Base-by-base conservation (phyloP, 176 grass and related monocot species). In the Areca catechu region DNA sequence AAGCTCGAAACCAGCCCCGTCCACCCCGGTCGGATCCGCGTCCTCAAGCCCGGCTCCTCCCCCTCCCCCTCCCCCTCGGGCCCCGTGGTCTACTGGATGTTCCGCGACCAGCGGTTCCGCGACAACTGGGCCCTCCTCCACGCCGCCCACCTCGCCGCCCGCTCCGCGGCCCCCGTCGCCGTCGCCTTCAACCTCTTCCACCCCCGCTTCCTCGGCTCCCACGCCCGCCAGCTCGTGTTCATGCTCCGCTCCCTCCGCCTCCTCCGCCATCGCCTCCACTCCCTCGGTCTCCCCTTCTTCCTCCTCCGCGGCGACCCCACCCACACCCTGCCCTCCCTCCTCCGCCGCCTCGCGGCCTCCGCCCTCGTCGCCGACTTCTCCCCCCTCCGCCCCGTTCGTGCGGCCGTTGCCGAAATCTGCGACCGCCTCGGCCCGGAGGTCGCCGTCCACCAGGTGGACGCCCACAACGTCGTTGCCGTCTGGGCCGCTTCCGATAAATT, bases 111-210 rank as follows among this genome's bases (percentile, higher is more conserved):
- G 78, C 77, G 91, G 17, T 63, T 67, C 49, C 65, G 68, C 48
- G 86, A 96, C 80, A 96, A 96, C 86, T 96, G 91, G 91, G 91
- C 86, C 7, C 80, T 96, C 61, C 67, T 96, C 53, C 86, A 90
- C 77, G 86, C 91, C 1, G 86, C 77, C 24, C 22, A 55, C 43
- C 83, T 96, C 24, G 91, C 91, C 16, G 72, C 83, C 21, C 48
- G 71, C 25, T 67, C 83, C 51, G 29, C 74, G 17, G 63, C 80
- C 4, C 77, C 86, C 16, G 28, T 96, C 74, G 83, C 83, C 61
- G 72, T 96, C 37, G 80, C 67, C 2, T 96, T 96, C 83, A 24
- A 77, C 25, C 74, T 94, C 0, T 84, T 88, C 58, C 77, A 83
- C 0, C 86, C 75, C 80, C 78, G 85, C 51, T 85, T 90, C 49